These are phyloP conservation scores for Hygrophila difformis DNA, from an alignment of 257 asterid genomes.

Conservation along the genomic window DNA sequence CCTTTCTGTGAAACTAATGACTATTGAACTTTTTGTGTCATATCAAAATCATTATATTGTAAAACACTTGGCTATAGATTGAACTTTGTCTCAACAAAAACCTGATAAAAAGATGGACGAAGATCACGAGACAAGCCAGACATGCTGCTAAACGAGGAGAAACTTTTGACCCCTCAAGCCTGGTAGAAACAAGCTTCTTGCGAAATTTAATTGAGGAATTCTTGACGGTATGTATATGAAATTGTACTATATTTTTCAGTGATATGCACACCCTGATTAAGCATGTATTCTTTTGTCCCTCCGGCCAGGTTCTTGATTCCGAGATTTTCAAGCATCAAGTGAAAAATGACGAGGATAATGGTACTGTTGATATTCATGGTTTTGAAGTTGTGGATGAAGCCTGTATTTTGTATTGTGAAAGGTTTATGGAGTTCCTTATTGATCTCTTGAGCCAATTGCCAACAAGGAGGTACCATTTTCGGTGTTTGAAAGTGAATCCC, in stretches of 20 bases:
- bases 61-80: conserved; percentile 34
- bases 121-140: conserved; percentile 63
- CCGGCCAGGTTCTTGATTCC: conserved; percentile 68
- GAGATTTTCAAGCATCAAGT: conserved; percentile 44
- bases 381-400: conserved; percentile 54
- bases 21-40: not conserved
- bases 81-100: conserved; percentile 79
- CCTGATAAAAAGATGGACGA: conserved; percentile 75
- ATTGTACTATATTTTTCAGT: conserved; percentile 10
- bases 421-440: conserved; percentile 96
- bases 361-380: conserved; percentile 23
- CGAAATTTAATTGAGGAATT: conserved; percentile 83
- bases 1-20: conserved; percentile 1
- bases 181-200: conserved; percentile 68
- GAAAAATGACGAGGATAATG: conserved; percentile 30
- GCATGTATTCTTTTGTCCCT: conserved; percentile 18
- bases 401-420: conserved; percentile 75
- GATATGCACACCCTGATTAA: conserved; percentile 7
- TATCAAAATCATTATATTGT: conserved; percentile 4
- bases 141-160: conserved; percentile 56
- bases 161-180: conserved; percentile 42
- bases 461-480: conserved; percentile 68
- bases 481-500: conserved; percentile 4
- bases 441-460: conserved; percentile 99
- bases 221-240: conserved; percentile 50